Conservation (phyloP, 2,329 filamentous ascomycete genomes). For the Ampelomyces quisqualis region DNA sequence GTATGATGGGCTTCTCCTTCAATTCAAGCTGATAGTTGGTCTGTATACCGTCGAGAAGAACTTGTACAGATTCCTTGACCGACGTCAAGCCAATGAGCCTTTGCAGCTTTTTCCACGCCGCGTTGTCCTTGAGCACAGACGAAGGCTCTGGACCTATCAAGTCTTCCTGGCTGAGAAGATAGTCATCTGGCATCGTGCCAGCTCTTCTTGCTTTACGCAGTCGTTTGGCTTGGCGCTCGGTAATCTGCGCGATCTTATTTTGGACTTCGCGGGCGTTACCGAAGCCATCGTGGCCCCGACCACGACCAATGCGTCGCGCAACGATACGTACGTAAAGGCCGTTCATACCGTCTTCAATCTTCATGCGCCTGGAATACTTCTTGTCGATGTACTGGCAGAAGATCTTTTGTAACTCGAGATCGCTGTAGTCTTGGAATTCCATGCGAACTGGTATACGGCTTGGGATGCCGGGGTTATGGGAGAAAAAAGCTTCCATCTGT, state of each 20-base stretch:
- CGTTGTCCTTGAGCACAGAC: constrained; percentile 52
- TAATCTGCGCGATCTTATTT: constrained; percentile 59
- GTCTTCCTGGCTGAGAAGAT: constrained; percentile 65
- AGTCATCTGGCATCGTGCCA: constrained; percentile 54
- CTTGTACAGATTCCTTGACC: constrained; percentile 63
- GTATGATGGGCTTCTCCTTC: constrained; percentile 58
- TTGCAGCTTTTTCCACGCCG: constrained; percentile 61
- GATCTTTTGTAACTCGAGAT: constrained; percentile 65
- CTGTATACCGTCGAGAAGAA: constrained; percentile 61
- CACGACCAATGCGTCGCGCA: constrained; percentile 60
- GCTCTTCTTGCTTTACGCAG: constrained; percentile 52
- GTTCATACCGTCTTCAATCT: constrained; percentile 57
- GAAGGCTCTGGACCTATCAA: constrained; percentile 69
- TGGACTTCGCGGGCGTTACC: constrained; percentile 71
- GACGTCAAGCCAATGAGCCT: constrained; percentile 58
- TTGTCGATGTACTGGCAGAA: constrained; percentile 56
- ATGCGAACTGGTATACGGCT: constrained; percentile 68
- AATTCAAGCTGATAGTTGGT: constrained; percentile 68
- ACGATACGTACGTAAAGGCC: constrained; percentile 68
- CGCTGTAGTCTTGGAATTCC: constrained; percentile 68
- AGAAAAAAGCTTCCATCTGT: constrained; percentile 75
- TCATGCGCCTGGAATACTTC: constrained; percentile 60
- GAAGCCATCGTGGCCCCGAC: constrained; percentile 66
- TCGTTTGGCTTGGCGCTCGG: constrained; percentile 60
- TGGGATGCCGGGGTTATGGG: constrained; percentile 69